These are phyloP conservation scores for Lichina pygmaea DNA, from an alignment of 495 filamentous ascomycete genomes.

Conservation along the genomic window DNA sequence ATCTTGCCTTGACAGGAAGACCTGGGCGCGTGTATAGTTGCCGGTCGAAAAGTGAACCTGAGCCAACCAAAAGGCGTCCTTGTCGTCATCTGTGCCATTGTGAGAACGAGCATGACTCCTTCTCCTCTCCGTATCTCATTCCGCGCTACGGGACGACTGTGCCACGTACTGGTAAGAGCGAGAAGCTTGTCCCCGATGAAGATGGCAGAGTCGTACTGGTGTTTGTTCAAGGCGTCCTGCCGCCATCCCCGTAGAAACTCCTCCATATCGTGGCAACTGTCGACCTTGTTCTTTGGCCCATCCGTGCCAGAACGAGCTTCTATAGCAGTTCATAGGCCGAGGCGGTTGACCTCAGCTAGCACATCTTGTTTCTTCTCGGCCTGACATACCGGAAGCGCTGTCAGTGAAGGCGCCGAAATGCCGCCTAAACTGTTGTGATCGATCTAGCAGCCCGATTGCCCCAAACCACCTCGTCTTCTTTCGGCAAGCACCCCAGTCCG, in stretches of 20 bases:
- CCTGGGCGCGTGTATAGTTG: slow-evolving; percentile 73
- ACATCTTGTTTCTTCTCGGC: no score
- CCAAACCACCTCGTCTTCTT: no score
- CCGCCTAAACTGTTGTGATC: no score
- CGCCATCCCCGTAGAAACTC: slow-evolving; percentile 75
- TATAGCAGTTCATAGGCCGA: no score
- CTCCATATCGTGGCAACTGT: slow-evolving; percentile 33
- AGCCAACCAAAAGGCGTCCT: slow-evolving; percentile 83
- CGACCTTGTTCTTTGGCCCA: slow-evolving; percentile 1
- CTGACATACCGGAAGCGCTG: no score
- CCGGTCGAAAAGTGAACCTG: slow-evolving; percentile 84
- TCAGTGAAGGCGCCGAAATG: no score
- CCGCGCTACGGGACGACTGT: background rate
- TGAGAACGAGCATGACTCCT: slow-evolving; percentile 1
- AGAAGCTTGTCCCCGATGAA: slow-evolving; percentile 93
- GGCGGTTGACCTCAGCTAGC: no score
- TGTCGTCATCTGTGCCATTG: slow-evolving; percentile 37
- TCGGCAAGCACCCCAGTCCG: no score
- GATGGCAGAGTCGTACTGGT: slow-evolving; percentile 84
- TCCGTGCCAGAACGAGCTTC: background rate
- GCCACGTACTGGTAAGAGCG: slow-evolving; percentile 59
- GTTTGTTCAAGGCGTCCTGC: slow-evolving; percentile 74
- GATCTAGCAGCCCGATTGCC: no score
- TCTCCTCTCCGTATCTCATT: background rate
- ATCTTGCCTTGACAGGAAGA: slow-evolving; percentile 62